phyloP scores from a whole-genome alignment of 2,329 filamentous ascomycete species.

The Fusarium longipes region DNA sequence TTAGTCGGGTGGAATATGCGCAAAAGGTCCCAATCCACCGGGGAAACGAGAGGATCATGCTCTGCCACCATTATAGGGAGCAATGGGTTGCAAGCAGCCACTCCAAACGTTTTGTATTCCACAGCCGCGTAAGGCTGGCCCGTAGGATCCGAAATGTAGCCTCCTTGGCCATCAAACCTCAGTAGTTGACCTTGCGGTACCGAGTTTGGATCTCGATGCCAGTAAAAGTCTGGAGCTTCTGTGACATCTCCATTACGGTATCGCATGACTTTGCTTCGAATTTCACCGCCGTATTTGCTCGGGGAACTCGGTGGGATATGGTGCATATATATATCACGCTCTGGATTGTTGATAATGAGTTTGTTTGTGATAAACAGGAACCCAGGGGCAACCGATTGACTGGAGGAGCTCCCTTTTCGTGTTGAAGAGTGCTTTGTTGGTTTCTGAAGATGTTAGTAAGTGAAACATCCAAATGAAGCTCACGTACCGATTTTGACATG shows the following conservation, averaged over 20 bases:
- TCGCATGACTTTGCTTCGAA: slow-evolving; percentile 51
- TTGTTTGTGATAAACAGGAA: slow-evolving; percentile 57
- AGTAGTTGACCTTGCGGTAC: slow-evolving; percentile 3
- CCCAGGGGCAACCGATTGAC: slow-evolving; percentile 22
- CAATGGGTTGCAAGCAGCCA: slow-evolving; percentile 53
- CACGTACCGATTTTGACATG: slow-evolving; percentile 31
- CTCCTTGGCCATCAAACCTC: background rate
- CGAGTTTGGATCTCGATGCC: slow-evolving; percentile 20
- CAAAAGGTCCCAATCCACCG: slow-evolving; percentile 45
- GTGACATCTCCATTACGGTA: slow-evolving; percentile 50
- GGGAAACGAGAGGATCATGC: slow-evolving; percentile 29
- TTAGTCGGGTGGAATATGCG: slow-evolving; percentile 44
- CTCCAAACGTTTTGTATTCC: slow-evolving; percentile 44
- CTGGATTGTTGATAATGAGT: slow-evolving; percentile 40
- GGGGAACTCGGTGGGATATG: slow-evolving; percentile 46
- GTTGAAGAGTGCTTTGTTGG: slow-evolving; percentile 2
- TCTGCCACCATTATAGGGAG: slow-evolving; percentile 51
- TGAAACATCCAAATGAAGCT: background rate
- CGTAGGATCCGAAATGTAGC: background rate
- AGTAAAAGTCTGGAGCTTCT: slow-evolving; percentile 37
- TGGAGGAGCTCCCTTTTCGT: slow-evolving; percentile 23
- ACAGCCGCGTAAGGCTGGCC: background rate
- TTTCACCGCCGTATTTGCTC: slow-evolving; percentile 45
- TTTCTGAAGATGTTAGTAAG: slow-evolving; percentile 25
- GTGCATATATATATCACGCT: slow-evolving; percentile 37